A percentile compares a stretch with the other conserved stretches of the same genome.
These are phyloP conservation scores for Aspergillus luchuensis DNA, from an alignment of 2,329 filamentous ascomycete genomes.

Conservation along the genomic window DNA sequence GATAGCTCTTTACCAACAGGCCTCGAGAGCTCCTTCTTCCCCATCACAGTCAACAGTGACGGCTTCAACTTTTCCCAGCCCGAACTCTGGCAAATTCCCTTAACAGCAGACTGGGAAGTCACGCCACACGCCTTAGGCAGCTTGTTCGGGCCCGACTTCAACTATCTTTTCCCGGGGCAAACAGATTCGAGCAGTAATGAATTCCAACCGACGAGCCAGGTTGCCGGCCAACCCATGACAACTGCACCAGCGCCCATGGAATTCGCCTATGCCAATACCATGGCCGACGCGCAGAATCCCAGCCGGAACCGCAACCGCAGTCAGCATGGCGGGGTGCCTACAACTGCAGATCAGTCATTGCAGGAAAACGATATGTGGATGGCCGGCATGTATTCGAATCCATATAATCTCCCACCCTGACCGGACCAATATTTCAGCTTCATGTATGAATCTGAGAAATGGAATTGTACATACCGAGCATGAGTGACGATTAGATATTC, in stretches of 20 bases:
- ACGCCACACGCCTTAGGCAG: conserved; percentile 29
- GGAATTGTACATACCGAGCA: neutral
- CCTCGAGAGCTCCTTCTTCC: conserved; percentile 1
- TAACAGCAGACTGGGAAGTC: conserved; percentile 81
- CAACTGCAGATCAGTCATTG: neutral
- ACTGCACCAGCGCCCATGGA: neutral
- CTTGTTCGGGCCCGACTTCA: conserved; percentile 21
- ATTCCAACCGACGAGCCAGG: neutral
- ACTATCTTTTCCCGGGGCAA: conserved; percentile 6
- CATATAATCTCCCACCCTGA: neutral
- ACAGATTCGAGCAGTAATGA: neutral
- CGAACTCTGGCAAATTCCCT: conserved; percentile 87
- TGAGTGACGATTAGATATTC: neutral
- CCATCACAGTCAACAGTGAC: conserved; percentile 12
- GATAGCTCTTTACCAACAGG: neutral
- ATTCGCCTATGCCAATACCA: neutral
- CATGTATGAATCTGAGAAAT: neutral
- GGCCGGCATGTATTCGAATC: conserved; percentile 8
- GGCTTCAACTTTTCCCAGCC: conserved; percentile 24
- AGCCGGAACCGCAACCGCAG: neutral
- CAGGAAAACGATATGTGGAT: conserved; percentile 7
- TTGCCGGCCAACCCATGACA: neutral
- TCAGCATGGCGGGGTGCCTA: neutral
- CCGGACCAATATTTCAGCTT: neutral
- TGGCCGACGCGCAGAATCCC: neutral